Percentiles rank a stretch among this genome's conserved stretches.
Evolutionary conservation across 2,329 filamentous ascomycete species (phyloP).

Genomic region (Hypoxylon sp.): DNA sequence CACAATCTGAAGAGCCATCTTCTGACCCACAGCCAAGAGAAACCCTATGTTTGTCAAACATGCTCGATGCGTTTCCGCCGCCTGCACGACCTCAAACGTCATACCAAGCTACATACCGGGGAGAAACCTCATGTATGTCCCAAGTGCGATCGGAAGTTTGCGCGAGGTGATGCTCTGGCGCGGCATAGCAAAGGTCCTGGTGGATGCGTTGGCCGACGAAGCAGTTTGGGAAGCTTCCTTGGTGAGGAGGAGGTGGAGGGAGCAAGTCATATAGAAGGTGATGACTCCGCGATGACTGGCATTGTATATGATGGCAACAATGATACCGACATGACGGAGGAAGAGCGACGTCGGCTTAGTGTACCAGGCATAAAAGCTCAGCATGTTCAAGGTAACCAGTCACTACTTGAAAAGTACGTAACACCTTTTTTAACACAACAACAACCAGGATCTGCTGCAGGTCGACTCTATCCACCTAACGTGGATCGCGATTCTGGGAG

Average conservation of each 20-base stretch:
- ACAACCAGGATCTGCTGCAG: conserved; percentile 60
- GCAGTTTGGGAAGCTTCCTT: conserved; percentile 84
- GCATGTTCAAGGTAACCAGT: conserved; percentile 65
- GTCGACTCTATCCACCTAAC: conserved; percentile 70
- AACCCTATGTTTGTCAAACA: conserved; percentile 93
- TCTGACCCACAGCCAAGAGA: conserved; percentile 97
- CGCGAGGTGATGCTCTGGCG: conserved; percentile 91
- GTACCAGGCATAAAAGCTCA: conserved; percentile 79
- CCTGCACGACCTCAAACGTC: conserved; percentile 93
- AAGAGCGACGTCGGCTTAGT: conserved; percentile 70
- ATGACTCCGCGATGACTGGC: conserved; percentile 66
- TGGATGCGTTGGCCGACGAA: conserved; percentile 89
- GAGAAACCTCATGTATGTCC: conserved; percentile 95
- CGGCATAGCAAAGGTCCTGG: conserved; percentile 95
- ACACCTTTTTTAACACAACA: conserved; percentile 80
- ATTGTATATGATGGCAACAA: conserved; percentile 64
- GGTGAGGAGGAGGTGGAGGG: conserved; percentile 77
- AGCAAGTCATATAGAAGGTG: conserved; percentile 55
- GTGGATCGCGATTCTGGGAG: conserved; percentile 64
- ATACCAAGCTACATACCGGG: conserved; percentile 95
- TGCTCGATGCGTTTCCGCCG: conserved; percentile 92
- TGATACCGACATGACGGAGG: conserved; percentile 68
- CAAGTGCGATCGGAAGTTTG: conserved; percentile 94
- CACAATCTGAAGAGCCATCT: conserved; percentile 98
- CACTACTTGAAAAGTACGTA: conserved; percentile 59